Conservation (phyloP, 2,329 filamentous ascomycete genomes). For the Alternaria metachromatica region DNA sequence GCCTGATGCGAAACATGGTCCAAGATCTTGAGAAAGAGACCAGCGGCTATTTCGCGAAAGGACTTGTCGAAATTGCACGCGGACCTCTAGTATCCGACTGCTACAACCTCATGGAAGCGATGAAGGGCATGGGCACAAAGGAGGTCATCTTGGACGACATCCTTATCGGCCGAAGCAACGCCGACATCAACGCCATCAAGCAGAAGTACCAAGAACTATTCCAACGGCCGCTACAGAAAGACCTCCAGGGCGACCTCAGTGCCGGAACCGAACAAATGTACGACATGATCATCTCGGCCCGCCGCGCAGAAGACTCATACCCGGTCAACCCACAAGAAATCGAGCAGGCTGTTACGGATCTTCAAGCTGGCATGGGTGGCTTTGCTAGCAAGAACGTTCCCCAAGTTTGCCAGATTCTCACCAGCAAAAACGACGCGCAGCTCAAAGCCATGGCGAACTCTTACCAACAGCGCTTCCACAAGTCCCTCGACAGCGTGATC, state of each 20-base stretch:
- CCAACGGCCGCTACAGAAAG: constrained; percentile 69
- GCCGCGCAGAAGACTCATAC: constrained; percentile 76
- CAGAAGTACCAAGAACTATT: constrained; percentile 73
- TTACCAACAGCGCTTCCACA: constrained; percentile 76
- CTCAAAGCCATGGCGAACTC: constrained; percentile 79
- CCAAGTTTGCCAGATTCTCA: constrained; percentile 79
- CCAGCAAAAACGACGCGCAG: constrained; percentile 78
- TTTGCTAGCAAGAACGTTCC: constrained; percentile 76
- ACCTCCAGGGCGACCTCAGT: constrained; percentile 79
- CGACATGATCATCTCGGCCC: constrained; percentile 77
- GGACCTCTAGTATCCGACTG: constrained; percentile 83
- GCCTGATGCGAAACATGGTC: constrained; percentile 70
- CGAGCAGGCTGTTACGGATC: constrained; percentile 75
- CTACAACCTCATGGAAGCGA: constrained; percentile 71
- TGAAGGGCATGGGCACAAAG: constrained; percentile 84
- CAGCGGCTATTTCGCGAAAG: constrained; percentile 73
- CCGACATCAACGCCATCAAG: constrained; percentile 88
- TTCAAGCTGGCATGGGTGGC: constrained; percentile 72
- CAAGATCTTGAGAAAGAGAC: constrained; percentile 81
- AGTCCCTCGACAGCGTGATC: constrained; percentile 74
- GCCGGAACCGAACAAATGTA: constrained; percentile 88
- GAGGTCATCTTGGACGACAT: constrained; percentile 86
- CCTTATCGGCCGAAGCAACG: constrained; percentile 81
- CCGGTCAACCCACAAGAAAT: constrained; percentile 76
- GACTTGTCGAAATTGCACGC: constrained; percentile 74